A percentile compares a stretch with the other conserved stretches of the same genome.
Evolutionary conservation across 768 basidiomycete genomes (phyloP).

Genomic region (Phanerochaete sordida): DNA sequence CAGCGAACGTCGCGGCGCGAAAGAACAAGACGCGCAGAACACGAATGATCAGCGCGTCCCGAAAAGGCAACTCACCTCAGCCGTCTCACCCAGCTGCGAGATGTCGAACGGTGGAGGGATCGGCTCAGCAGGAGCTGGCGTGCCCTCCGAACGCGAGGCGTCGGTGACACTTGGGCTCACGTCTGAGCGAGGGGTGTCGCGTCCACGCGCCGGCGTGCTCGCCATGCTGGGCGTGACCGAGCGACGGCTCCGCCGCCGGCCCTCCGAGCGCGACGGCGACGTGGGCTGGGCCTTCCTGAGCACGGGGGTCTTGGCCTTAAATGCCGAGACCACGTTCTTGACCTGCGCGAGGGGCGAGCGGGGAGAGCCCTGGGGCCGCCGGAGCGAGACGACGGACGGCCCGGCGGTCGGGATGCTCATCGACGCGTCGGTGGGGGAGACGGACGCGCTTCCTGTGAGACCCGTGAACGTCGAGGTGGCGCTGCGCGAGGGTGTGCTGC

Average conservation of each 20-base stretch:
- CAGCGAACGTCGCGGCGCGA: background rate
- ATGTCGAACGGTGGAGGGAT: slow-evolving; percentile 46
- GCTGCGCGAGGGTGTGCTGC: slow-evolving; percentile 23
- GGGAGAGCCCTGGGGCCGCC: slow-evolving; percentile 60
- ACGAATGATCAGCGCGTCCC: background rate
- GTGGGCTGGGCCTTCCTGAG: slow-evolving; percentile 24
- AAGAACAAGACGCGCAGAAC: background rate
- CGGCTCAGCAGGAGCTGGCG: slow-evolving; percentile 25
- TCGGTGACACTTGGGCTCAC: background rate
- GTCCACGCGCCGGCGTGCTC: background rate
- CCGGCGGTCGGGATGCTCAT: slow-evolving; percentile 31
- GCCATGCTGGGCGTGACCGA: slow-evolving; percentile 14
- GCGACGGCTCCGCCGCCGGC: slow-evolving; percentile 39
- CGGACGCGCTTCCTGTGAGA: slow-evolving; percentile 10
- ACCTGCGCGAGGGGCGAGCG: slow-evolving; percentile 72
- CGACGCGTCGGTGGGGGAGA: slow-evolving; percentile 25
- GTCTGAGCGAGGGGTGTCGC: slow-evolving; percentile 1
- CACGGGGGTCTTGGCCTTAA: slow-evolving; percentile 72
- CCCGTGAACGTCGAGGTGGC: slow-evolving; percentile 25
- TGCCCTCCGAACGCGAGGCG: slow-evolving; percentile 25
- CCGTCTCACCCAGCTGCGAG: slow-evolving; percentile 40
- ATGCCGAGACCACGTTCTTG: slow-evolving; percentile 72
- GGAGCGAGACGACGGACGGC: slow-evolving; percentile 50
- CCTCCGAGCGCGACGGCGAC: slow-evolving; percentile 14
- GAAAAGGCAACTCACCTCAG: slow-evolving; percentile 37